These are phyloP conservation scores for Pachyrhizus erosus DNA, from an alignment of 306 rosid species.

Conservation along the genomic window DNA sequence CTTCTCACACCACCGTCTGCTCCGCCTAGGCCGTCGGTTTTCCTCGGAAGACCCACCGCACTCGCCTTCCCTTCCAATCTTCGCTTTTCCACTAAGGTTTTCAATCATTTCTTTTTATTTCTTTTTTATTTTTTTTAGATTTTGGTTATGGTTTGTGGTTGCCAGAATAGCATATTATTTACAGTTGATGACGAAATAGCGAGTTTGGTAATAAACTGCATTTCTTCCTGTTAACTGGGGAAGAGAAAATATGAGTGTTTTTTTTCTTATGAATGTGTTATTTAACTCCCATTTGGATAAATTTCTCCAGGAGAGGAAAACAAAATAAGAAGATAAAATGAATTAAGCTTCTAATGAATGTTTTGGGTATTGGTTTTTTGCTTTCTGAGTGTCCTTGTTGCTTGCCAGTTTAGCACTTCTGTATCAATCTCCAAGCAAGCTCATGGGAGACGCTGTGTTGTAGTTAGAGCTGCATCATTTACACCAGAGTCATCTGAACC, in stretches of 20 bases:
- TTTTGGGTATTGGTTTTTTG: constrained; percentile 2
- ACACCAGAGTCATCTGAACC: constrained; percentile 59
- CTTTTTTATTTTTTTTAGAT: neutral
- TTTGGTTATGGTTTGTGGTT: neutral
- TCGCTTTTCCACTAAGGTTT: constrained; percentile 61
- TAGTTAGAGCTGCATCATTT: constrained; percentile 58
- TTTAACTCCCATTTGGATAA: neutral
- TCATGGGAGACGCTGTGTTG: constrained; percentile 43
- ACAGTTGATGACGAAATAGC: no score
- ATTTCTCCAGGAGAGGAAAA: neutral
- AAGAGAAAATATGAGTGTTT: neutral
- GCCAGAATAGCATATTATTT: no score
- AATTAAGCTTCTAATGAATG: neutral
- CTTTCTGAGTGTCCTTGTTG: constrained; percentile 29
- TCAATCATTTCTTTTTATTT: constrained; percentile 21
- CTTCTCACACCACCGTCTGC: constrained; percentile 55
- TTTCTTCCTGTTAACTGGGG: neutral
- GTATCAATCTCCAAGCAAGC: constrained; percentile 53
- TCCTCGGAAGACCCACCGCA: constrained; percentile 46
- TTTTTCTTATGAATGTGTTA: neutral
- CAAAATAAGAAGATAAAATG: neutral
- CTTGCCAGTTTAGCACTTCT: constrained; percentile 53
- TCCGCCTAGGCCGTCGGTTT: constrained; percentile 35
- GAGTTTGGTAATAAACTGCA: no score
- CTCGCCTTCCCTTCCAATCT: constrained; percentile 49